Conservation (phyloP, 164 flowering plant species). For the Berberis vulgaris region DNA sequence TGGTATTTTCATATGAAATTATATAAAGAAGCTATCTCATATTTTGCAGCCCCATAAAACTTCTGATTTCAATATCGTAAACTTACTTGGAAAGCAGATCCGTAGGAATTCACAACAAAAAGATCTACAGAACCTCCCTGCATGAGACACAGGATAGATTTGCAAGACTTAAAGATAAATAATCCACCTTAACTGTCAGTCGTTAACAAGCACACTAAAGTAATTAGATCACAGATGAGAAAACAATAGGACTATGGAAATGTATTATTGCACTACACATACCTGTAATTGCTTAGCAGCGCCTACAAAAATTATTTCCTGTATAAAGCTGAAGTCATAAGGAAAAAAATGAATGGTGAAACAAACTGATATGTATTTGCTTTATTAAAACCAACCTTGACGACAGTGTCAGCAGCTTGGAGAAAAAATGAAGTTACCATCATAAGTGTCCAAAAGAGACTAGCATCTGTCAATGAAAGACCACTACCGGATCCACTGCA, state of each 20-base stretch:
- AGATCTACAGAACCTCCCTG: slow-evolving; percentile 91
- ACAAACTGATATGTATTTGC: neutral
- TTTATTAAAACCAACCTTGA: slow-evolving; percentile 53
- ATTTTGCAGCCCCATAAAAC: neutral
- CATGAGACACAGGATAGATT: slow-evolving; percentile 6
- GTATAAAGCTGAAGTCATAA: slow-evolving; percentile 10
- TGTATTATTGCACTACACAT: slow-evolving; percentile 6
- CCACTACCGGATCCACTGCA: slow-evolving; percentile 90
- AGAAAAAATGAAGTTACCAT: slow-evolving; percentile 81
- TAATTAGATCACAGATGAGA: too few relatives aligned
- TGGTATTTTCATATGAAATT: neutral
- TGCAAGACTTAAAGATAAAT: neutral
- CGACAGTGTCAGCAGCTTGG: slow-evolving; percentile 93
- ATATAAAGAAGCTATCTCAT: neutral
- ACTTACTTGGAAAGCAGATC: slow-evolving; percentile 92
- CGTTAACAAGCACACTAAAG: too few relatives aligned
- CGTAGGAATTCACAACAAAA: slow-evolving; percentile 88
- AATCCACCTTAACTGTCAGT: neutral
- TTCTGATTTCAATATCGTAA: neutral
- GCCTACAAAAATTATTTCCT: slow-evolving; percentile 79
- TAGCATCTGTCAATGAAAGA: slow-evolving; percentile 61
- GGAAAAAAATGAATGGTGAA: neutral
- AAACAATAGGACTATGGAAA: neutral
- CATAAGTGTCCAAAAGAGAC: slow-evolving; percentile 83
- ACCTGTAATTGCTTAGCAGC: slow-evolving; percentile 63